Evolutionary conservation across 1,284 basidiomycete species (phyloP), one percentile per base, ranked within the genome.

Genomic region (Athelia sp.): DNA sequence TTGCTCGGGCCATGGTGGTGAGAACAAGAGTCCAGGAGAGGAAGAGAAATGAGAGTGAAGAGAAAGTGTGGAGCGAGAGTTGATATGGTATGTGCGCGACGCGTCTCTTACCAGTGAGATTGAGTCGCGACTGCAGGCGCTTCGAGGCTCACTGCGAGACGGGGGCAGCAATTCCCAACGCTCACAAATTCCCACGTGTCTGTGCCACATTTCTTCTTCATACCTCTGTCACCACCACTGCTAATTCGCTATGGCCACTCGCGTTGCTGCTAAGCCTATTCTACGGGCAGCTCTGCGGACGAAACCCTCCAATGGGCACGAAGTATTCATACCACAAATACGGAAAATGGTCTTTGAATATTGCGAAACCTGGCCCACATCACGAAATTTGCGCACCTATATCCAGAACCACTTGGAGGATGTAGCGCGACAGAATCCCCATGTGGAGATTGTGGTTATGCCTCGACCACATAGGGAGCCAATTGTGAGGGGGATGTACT

Each of bases 301-400:
- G 0, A 61, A 64, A 17, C 82, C 84, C 18, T 75, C 82, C 49
- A 91, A 90, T 62, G 88, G 88, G 0, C 83, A 86, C 60, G 62
- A 68, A 26, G 69, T 79, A 1, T 91, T 86, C 64, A 69, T 90
- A 15, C 86, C 89, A 2, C 81, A 82, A 56, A 72, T 85, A n/a
- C 72, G 87, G 46, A 91, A 90, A 63, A 72, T 93, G 53, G 87
- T 93, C 51, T 81, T 93, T 63, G 87, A 91, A 66, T 93, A 79
- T 66, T 91, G 90, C 67, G 83, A 92, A 60, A 79, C 77, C 52
- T 89, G 84, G 79, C 80, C 86, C 0, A 85, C 88, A 6, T 90
- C 87, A 1, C 66, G 75, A 31, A 82, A 82, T 60, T 74, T 87
- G 3, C 81, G 90, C 56, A 76, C 73, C 13, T 93, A 79, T 63